Evolutionary conservation across 2,329 filamentous ascomycete species (phyloP).

Genomic region (Intubia oerlemansii): DNA sequence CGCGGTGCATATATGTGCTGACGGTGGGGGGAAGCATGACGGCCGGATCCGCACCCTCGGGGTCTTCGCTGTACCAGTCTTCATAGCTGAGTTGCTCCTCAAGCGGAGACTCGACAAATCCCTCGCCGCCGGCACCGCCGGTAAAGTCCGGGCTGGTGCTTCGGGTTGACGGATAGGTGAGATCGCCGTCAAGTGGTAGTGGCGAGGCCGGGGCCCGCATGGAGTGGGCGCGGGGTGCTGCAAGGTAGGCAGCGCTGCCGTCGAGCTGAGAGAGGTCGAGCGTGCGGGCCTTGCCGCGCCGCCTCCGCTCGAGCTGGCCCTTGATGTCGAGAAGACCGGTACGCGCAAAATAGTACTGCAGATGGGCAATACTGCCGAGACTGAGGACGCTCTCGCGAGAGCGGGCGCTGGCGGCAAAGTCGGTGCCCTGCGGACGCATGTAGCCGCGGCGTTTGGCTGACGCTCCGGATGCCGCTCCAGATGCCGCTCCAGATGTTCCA

Average conservation of each 20-base stretch:
- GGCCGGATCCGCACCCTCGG: slow-evolving; percentile 37
- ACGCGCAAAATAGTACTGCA: slow-evolving; percentile 95
- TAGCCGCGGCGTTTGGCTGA: slow-evolving; percentile 57
- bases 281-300: slow-evolving; percentile 30
- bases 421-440: slow-evolving; percentile 66
- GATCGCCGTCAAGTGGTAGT: slow-evolving; percentile 38
- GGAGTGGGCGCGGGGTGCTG: slow-evolving; percentile 2
- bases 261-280: slow-evolving; percentile 36
- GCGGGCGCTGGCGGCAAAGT: slow-evolving; percentile 77
- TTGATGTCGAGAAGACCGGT: slow-evolving; percentile 89
- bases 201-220: slow-evolving; percentile 11
- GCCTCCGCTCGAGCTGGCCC: slow-evolving; percentile 49
- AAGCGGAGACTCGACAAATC: slow-evolving; percentile 23
- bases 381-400: slow-evolving; percentile 91
- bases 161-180: slow-evolving; percentile 37
- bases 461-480: background rate
- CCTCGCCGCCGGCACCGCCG: slow-evolving; percentile 17
- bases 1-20: slow-evolving; percentile 80
- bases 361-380: slow-evolving; percentile 83
- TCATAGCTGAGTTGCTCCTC: slow-evolving; percentile 18
- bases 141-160: slow-evolving; percentile 34
- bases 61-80: slow-evolving; percentile 31
- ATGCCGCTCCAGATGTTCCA: too few species aligned
- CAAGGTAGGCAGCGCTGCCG: slow-evolving; percentile 4
- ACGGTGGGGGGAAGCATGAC: slow-evolving; percentile 90